Base-by-base conservation (phyloP, 2,329 filamentous ascomycete species). In the Aspergillus pseudotamarii region DNA sequence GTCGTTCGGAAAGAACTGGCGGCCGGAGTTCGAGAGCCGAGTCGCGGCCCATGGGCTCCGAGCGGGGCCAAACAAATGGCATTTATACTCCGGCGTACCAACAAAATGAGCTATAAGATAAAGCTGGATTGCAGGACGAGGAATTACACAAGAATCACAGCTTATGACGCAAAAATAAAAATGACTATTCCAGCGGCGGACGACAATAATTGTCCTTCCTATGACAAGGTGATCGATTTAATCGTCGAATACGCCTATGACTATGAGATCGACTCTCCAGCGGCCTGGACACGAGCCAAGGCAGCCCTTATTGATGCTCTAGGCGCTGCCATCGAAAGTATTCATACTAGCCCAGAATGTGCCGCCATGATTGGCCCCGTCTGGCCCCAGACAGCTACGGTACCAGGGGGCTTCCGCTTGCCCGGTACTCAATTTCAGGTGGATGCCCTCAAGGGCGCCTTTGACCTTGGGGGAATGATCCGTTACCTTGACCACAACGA, bases 401-500 rank as follows among this genome's bases (percentile, higher is more conserved):
- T 72, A 0, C 71, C 72, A 4, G 66, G 71, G 66, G 79, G 78
- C 16, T 77, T 79, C 64, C 69, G 68, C 21, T 46, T 81, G 0
- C 79, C 79, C 0, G 79, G 79, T 1, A 81, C 79, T n/a, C 38
- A 41, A 9, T 41, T 41, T 4, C 38, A 41, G 6, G 6, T n/a
- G 50, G 79, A 81, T 60, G 72, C 73, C 4, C 51, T 77, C 1
- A 76, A 80, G 54, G 79, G 77, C 0, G 75, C 79, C 19, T 81
- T 81, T 60, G 74, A 78, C 58, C 50, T 81, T 28, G 78, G 77
- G 0, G 65, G 69, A 1, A 63, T 79, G 67, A 79, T 81, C 46
- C 71, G 79, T 21, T 81, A 79, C 59, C 66, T 81, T 9, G 79
- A 81, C 62, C 78, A 80, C 57, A 81, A 80, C 55, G 80, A 81